phyloP scores from a whole-genome alignment of 306 rosid genomes.

The Lathyrus sativus region DNA sequence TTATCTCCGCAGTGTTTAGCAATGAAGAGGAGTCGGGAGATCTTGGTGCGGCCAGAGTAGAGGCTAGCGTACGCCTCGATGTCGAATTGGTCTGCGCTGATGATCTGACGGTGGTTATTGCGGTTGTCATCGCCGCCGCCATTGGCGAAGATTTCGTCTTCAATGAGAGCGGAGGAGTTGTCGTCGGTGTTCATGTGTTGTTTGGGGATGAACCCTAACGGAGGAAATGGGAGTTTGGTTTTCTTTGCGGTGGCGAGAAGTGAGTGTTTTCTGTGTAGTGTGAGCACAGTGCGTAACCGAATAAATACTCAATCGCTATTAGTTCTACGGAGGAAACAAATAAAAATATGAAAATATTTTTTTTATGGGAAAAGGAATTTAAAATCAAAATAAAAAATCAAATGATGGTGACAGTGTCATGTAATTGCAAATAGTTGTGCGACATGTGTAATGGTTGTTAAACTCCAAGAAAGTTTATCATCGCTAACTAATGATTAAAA shows the following conservation, averaged over 20 bases:
- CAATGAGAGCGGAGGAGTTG: conserved; percentile 57
- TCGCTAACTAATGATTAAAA: too few species aligned
- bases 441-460: too few species aligned
- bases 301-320: not conserved
- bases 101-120: conserved; percentile 56
- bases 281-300: not conserved
- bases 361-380: too few species aligned
- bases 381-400: too few species aligned
- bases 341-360: too few species aligned
- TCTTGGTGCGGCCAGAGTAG: conserved; percentile 79
- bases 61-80: conserved; percentile 79
- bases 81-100: conserved; percentile 83
- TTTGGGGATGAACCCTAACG: conserved; percentile 6
- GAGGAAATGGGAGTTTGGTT: not conserved
- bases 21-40: conserved; percentile 67
- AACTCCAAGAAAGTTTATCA: too few species aligned
- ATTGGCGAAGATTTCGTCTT: conserved; percentile 75
- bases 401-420: too few species aligned
- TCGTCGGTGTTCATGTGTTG: conserved; percentile 64
- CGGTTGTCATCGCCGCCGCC: conserved; percentile 51
- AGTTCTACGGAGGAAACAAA: not conserved
- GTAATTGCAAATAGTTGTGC: too few species aligned
- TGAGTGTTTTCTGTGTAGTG: not conserved
- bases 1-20: conserved; percentile 57
- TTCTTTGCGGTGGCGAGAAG: not conserved